These are phyloP conservation scores for Calendula officinalis DNA, from an alignment of 129 eudicot species.

Conservation along the genomic window DNA sequence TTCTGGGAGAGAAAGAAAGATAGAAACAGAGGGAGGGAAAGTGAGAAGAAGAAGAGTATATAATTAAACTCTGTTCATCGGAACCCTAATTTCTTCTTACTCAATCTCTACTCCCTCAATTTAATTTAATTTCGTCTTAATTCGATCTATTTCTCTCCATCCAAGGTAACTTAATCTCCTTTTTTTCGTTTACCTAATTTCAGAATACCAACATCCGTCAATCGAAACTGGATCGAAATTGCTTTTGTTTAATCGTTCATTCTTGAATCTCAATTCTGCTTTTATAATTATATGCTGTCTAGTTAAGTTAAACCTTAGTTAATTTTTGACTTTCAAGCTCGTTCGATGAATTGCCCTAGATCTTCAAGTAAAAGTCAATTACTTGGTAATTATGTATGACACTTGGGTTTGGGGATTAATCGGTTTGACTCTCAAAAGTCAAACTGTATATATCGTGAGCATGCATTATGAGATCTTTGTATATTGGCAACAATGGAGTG, in stretches of 20 bases:
- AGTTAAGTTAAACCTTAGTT: background rate
- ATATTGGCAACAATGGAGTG: no score
- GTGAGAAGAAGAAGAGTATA: background rate
- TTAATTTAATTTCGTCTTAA: constrained; percentile 7
- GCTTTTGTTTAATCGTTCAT: background rate
- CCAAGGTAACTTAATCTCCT: constrained; percentile 7
- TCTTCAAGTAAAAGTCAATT: constrained; percentile 7
- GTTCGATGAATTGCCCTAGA: background rate
- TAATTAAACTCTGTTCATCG: background rate
- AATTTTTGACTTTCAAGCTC: background rate
- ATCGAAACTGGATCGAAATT: background rate
- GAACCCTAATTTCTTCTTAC: background rate
- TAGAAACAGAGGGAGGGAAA: background rate
- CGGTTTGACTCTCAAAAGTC: background rate
- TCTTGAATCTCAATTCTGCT: background rate
- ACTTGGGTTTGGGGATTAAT: background rate
- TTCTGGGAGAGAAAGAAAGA: background rate
- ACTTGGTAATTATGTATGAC: background rate
- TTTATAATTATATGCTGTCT: no score
- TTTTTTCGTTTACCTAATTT: background rate
- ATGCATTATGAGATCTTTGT: background rate
- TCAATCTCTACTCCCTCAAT: constrained; percentile 22
- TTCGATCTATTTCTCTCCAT: constrained; percentile 20
- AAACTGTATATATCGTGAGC: background rate
- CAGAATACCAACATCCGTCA: background rate